Base-by-base conservation (phyloP, 2,329 filamentous ascomycete genomes). In the Chrysoporthe puriensis region DNA sequence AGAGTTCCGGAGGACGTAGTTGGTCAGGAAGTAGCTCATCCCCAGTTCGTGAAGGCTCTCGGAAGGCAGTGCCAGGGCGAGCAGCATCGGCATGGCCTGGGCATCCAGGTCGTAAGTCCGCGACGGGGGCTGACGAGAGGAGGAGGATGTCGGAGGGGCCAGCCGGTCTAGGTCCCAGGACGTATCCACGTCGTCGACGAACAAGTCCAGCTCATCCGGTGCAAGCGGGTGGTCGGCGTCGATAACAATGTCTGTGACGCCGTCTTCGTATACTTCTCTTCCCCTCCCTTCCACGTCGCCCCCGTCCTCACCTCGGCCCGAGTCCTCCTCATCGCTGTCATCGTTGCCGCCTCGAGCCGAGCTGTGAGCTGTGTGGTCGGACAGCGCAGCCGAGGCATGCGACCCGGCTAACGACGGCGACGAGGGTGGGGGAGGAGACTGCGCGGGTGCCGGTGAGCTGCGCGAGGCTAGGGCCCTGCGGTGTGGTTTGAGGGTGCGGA, bases 11-110 rank as follows among this genome's bases (percentile, higher is more conserved):
- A 66, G 5, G 13, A 66, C 64, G 52, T 66, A 66, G 64, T 66
- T 66, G 57, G 59, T 26, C 4, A 66, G 57, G 36, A 66, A 66
- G 40, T 54, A 66, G 46, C 48, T 56, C n/a, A 58, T 48, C 2
- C 59, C 64, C 58, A 66, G 50, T 5, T 32, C 50, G 40, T 58
- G 63, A 26, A 69, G 56, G 34, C n/a, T 62, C 2, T 52, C 58
- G 0, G 34, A 26, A 6, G 66, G 48, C 7, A 36, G 43, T 11
- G 54, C 36, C 48, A 58, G 26, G 1, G 43, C 32, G 34, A 62
- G 3, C 4, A 42, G 36, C 26, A 64, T 34, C 2, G 46, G 21
- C 4, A 50, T 8, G 18, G 18, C 46, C n/a, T 26, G 46, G 18
- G 46, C 9, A 1, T 50, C 46, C 1, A 2, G 8, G n/a, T 26